Conservation (phyloP, 2,329 filamentous ascomycete genomes). For the Curvularia hawaiiensis region DNA sequence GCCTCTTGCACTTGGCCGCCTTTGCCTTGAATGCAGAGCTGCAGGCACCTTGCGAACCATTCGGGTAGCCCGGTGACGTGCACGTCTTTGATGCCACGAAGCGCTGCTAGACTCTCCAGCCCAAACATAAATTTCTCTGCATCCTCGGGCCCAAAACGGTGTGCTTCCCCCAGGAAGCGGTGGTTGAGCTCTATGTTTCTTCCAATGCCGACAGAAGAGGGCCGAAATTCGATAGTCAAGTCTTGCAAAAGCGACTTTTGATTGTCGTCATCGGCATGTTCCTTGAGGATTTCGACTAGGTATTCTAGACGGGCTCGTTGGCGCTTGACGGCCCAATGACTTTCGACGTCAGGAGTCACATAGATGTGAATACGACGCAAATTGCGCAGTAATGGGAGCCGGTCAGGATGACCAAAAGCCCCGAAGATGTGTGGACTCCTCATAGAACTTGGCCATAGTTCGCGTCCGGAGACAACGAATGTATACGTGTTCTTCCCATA, state of each 20-base stretch:
- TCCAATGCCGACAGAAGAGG: not conserved
- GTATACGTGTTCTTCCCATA: conserved; percentile 30
- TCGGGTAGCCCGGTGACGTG: conserved; percentile 20
- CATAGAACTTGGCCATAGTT: conserved; percentile 16
- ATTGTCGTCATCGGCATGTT: conserved; percentile 24
- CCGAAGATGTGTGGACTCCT: conserved; percentile 27
- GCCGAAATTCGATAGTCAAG: conserved; percentile 9
- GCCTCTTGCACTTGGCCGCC: conserved; percentile 22
- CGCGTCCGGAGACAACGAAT: conserved; percentile 18
- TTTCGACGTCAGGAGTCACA: conserved; percentile 1
- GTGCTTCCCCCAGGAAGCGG: no score
- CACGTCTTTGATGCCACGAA: conserved; percentile 26
- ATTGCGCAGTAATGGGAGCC: conserved; percentile 25
- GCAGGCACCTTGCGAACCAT: conserved; percentile 29
- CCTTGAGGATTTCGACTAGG: conserved; percentile 28
- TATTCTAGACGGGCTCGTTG: conserved; percentile 26
- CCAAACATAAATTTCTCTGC: conserved; percentile 23
- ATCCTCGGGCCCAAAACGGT: not conserved
- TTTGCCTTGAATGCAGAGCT: conserved; percentile 27
- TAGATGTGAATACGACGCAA: conserved; percentile 24
- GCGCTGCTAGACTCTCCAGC: conserved; percentile 23
- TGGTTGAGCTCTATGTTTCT: not conserved
- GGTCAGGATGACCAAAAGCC: conserved; percentile 11
- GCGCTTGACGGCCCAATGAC: conserved; percentile 21
- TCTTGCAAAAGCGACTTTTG: conserved; percentile 23